Evolutionary conservation across 805 yeast species (phyloP).

Genomic region (Spathaspora girioi): DNA sequence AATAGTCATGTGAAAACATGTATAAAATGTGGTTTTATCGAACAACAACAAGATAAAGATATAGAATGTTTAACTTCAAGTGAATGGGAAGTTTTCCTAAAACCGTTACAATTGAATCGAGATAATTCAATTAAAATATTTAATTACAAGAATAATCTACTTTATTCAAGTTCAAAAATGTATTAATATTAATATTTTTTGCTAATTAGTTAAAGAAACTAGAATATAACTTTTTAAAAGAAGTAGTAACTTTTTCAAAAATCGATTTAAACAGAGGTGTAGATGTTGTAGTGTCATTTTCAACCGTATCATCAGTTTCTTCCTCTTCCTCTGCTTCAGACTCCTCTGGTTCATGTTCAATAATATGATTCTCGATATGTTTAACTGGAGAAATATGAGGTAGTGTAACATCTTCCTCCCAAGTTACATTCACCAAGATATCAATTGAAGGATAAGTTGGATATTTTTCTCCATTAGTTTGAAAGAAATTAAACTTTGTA

Average conservation of each 20-base stretch:
- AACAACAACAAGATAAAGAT: slow-evolving; percentile 8
- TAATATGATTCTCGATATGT: too few relatives aligned
- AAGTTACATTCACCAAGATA: slow-evolving; percentile 1
- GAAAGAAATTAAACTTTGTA: slow-evolving; percentile 40
- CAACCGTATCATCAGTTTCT: not conserved
- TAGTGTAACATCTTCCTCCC: not conserved
- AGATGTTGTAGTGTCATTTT: not conserved
- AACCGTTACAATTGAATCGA: slow-evolving; percentile 13
- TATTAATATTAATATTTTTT: too few relatives aligned
- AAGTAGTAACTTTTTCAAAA: slow-evolving; percentile 6
- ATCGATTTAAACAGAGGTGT: slow-evolving; percentile 1
- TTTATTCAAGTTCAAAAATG: slow-evolving; percentile 2
- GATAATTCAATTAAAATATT: slow-evolving; percentile 4
- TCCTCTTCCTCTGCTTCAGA: not conserved
- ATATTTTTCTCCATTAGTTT: slow-evolving; percentile 10
- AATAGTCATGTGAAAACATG: slow-evolving; percentile 21
- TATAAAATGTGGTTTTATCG: slow-evolving; percentile 29
- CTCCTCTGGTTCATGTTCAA: not conserved
- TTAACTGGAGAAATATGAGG: too few relatives aligned
- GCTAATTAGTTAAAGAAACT: slow-evolving; percentile 4
- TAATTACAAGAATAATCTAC: slow-evolving; percentile 1
- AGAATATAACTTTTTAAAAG: slow-evolving; percentile 6
- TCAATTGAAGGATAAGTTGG: slow-evolving; percentile 3
- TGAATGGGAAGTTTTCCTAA: slow-evolving; percentile 18
- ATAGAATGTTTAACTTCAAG: slow-evolving; percentile 8